Percentiles rank a stretch among this genome's conserved stretches.
These are phyloP conservation scores for Penicillium expansum DNA, from an alignment of 2,329 filamentous ascomycete genomes.

Conservation along the genomic window DNA sequence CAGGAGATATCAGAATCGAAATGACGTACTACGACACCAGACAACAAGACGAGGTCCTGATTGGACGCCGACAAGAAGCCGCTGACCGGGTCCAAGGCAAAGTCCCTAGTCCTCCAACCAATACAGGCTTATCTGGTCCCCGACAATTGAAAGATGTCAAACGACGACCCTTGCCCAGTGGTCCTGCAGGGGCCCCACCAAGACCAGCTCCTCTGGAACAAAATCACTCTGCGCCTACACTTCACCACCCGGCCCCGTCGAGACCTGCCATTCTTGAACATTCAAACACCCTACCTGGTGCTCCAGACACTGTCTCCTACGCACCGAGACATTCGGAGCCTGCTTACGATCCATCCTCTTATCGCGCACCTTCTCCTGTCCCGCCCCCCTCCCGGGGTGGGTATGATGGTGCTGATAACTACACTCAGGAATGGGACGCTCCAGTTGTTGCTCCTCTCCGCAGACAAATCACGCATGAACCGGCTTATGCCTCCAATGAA, in stretches of 20 bases:
- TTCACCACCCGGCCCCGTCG: slow-evolving; percentile 24
- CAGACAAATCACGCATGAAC: slow-evolving; percentile 25
- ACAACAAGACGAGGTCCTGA: slow-evolving; percentile 70
- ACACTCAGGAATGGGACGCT: slow-evolving; percentile 28
- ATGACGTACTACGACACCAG: slow-evolving; percentile 93
- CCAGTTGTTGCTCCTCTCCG: slow-evolving; percentile 17
- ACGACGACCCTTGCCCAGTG: slow-evolving; percentile 76
- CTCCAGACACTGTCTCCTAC: slow-evolving; percentile 71
- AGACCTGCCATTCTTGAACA: slow-evolving; percentile 24
- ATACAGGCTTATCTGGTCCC: slow-evolving; percentile 41
- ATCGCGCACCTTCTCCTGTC: slow-evolving; percentile 24
- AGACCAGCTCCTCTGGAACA: slow-evolving; percentile 30
- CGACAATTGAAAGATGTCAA: slow-evolving; percentile 66
- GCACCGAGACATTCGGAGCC: slow-evolving; percentile 68
- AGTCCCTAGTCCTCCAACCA: slow-evolving; percentile 16
- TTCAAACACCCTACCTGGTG: slow-evolving; percentile 40
- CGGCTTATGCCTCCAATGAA: slow-evolving; percentile 22
- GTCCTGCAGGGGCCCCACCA: slow-evolving; percentile 58
- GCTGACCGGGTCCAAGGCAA: slow-evolving; percentile 38
- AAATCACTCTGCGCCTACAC: slow-evolving; percentile 18
- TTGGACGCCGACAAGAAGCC: slow-evolving; percentile 53
- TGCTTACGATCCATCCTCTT: slow-evolving; percentile 48
- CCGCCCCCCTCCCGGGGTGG: slow-evolving; percentile 12
- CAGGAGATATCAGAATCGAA: slow-evolving; percentile 90
- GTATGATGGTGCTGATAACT: slow-evolving; percentile 34